Percentiles rank a stretch among this genome's conserved stretches.
These are phyloP conservation scores for Ceratocystis lukuohia DNA, from an alignment of 2,329 filamentous ascomycete species.

Conservation along the genomic window DNA sequence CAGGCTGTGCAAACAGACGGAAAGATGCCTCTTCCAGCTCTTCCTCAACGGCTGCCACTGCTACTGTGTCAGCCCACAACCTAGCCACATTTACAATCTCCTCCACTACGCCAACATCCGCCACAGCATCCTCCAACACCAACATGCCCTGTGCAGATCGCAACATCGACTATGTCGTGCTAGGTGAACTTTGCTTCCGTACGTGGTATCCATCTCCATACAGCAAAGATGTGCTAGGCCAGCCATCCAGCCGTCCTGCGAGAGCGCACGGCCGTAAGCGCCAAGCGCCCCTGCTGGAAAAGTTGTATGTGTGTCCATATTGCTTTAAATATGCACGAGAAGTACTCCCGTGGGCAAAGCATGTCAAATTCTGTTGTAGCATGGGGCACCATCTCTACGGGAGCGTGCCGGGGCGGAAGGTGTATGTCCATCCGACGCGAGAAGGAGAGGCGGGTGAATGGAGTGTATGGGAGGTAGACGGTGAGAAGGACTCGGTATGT, in stretches of 20 bases:
- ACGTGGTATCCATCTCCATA: conserved; percentile 94
- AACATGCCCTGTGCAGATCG: conserved; percentile 35
- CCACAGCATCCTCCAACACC: background rate
- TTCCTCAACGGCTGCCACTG: background rate
- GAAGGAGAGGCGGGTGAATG: conserved; percentile 55
- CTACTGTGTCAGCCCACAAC: background rate
- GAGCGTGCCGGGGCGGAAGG: conserved; percentile 50
- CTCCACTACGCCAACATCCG: background rate
- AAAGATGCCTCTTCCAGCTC: background rate
- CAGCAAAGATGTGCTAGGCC: conserved; percentile 51
- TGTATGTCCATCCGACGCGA: conserved; percentile 54
- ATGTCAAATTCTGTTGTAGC: conserved; percentile 40
- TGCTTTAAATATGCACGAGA: conserved; percentile 85
- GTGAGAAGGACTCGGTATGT: conserved; percentile 59
- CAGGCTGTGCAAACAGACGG: background rate
- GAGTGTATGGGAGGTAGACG: conserved; percentile 86
- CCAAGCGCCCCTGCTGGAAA: conserved; percentile 39
- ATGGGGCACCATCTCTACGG: conserved; percentile 23
- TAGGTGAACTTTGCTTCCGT: conserved; percentile 71
- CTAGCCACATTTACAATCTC: background rate
- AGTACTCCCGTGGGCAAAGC: conserved; percentile 43
- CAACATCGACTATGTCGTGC: conserved; percentile 75
- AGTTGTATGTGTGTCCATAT: conserved; percentile 75
- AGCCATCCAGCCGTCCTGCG: conserved; percentile 23
- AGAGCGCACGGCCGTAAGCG: conserved; percentile 24